Evolutionary conservation across 148 eudicot genomes (phyloP).

Genomic region (Rhododendron ovatum): DNA sequence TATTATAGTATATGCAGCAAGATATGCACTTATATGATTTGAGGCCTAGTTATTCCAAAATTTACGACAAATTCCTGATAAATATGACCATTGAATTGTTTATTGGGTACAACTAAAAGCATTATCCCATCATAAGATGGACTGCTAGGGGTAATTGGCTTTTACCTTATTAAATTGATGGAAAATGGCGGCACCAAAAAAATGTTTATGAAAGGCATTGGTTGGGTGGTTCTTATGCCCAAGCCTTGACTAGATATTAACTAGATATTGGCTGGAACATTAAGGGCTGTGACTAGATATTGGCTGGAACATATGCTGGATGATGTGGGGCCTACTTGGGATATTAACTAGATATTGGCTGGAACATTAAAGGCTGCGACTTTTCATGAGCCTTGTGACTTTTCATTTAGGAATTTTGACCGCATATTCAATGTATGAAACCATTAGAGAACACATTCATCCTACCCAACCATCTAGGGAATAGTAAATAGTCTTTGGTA

Average conservation of each 20-base stretch:
- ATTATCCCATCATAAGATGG: background rate
- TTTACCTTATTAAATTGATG: background rate
- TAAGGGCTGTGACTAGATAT: background rate
- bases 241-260: background rate
- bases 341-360: no score
- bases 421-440: background rate
- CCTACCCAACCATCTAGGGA: background rate
- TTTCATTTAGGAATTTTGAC: background rate
- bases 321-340: no score
- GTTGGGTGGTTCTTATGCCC: background rate
- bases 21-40: background rate
- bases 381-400: no score
- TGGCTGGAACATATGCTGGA: no score
- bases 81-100: background rate
- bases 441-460: background rate
- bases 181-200: background rate
- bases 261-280: background rate
- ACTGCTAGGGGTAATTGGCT: background rate
- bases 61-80: background rate
- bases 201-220: background rate
- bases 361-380: no score
- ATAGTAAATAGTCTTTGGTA: background rate
- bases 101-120: background rate
- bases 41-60: background rate
- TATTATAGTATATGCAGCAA: background rate